These are phyloP conservation scores for Vigna angularis DNA, from an alignment of 306 rosid genomes.

Conservation along the genomic window DNA sequence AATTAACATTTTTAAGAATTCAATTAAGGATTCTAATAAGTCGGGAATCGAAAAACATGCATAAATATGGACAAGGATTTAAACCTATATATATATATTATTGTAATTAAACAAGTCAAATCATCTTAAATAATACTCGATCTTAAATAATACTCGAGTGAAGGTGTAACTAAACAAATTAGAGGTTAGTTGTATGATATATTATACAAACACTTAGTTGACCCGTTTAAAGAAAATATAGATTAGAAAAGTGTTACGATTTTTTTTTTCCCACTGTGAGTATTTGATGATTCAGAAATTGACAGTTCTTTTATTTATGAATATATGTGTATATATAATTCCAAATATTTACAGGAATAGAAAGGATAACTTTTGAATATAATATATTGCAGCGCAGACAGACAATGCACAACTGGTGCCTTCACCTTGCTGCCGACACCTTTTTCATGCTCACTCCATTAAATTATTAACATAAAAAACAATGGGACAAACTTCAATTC, in stretches of 20 bases:
- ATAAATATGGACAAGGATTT: too few relatives aligned
- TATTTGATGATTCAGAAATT: neutral
- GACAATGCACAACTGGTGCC: neutral
- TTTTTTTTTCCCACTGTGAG: too few relatives aligned
- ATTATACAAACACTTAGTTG: neutral
- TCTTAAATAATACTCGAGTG: too few relatives aligned
- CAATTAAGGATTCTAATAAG: too few relatives aligned
- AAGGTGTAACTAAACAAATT: neutral
- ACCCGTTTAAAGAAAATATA: neutral
- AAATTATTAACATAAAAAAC: neutral
- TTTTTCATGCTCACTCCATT: neutral
- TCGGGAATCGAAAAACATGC: rapidly evolving
- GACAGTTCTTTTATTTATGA: neutral
- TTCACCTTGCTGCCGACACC: conserved; percentile 39
- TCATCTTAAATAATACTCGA: too few relatives aligned
- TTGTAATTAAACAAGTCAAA: too few relatives aligned
- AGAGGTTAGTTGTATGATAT: neutral
- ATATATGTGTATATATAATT: neutral
- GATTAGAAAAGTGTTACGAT: neutral
- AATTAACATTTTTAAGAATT: too few relatives aligned
- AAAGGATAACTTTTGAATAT: neutral
- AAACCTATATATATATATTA: too few relatives aligned
- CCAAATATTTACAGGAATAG: neutral
- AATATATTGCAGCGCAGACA: neutral
- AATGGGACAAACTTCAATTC: neutral